Percentiles rank a stretch among this genome's conserved stretches.
Conservation (phyloP, 2,329 filamentous ascomycete species). For the Neonectria hederae region DNA sequence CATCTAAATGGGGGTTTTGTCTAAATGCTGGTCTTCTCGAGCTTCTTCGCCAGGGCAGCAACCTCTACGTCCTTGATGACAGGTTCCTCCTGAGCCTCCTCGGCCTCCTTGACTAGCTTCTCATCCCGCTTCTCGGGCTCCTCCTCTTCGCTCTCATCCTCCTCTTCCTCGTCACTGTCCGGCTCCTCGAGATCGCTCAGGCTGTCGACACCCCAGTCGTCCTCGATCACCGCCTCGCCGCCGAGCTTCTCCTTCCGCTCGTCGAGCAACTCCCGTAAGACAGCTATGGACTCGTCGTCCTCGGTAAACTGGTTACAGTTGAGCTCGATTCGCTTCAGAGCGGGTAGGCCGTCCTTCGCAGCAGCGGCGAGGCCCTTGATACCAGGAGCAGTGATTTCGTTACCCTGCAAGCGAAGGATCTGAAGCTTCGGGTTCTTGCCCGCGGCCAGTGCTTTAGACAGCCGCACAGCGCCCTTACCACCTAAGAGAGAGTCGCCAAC, state of each 20-base stretch:
- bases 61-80: constrained; percentile 81
- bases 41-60: constrained; percentile 78
- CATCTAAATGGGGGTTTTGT: constrained; percentile 36
- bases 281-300: constrained; percentile 77
- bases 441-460: constrained; percentile 77
- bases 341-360: constrained; percentile 73
- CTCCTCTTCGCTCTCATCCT: constrained; percentile 71
- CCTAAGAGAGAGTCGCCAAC: constrained; percentile 89
- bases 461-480: constrained; percentile 76
- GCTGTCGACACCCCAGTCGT: constrained; percentile 86
- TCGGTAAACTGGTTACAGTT: constrained; percentile 97
- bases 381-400: constrained; percentile 85
- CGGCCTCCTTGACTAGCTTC: constrained; percentile 74
- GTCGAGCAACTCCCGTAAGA: constrained; percentile 76
- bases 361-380: constrained; percentile 77
- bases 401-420: constrained; percentile 87
- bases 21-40: constrained; percentile 75
- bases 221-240: constrained; percentile 75
- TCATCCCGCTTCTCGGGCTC: constrained; percentile 72
- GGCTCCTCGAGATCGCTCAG: constrained; percentile 87
- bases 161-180: constrained; percentile 72
- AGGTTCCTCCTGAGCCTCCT: constrained; percentile 78
- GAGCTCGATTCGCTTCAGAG: constrained; percentile 85
- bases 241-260: constrained; percentile 79
- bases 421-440: constrained; percentile 84